Evolutionary conservation across 371 early-diverging fungal species (phyloP).

Genomic region (Mucor circinelloides): DNA sequence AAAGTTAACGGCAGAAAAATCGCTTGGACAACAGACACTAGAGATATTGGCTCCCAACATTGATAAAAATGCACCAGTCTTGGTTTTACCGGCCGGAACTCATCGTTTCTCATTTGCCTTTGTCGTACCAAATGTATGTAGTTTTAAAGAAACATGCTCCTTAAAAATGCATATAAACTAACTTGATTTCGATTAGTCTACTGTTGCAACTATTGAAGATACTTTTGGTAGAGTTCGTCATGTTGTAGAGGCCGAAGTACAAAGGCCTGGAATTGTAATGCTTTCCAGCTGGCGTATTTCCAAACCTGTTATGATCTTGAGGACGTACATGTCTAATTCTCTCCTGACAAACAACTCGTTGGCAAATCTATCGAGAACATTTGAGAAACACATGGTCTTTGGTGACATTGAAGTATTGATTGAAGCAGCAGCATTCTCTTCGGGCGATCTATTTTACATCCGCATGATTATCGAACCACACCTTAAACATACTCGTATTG

Average conservation of each 20-base stretch:
- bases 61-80: constrained; percentile 19
- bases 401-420: constrained; percentile 43
- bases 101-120: constrained; percentile 49
- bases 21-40: constrained; percentile 33
- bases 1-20: constrained; percentile 37
- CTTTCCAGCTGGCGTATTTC: constrained; percentile 32
- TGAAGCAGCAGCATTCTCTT: constrained; percentile 47
- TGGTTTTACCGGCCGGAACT: constrained; percentile 30
- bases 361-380: constrained; percentile 38
- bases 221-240: constrained; percentile 46
- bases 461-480: constrained; percentile 42
- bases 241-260: constrained; percentile 37
- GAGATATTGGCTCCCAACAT: constrained; percentile 26
- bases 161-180: not conserved
- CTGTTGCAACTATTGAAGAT: constrained; percentile 44
- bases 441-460: constrained; percentile 44
- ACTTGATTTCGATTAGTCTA: constrained; percentile 26
- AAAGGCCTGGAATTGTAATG: constrained; percentile 38
- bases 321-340: constrained; percentile 48
- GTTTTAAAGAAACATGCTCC: not conserved
- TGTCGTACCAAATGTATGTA: constrained; percentile 43
- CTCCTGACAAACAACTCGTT: constrained; percentile 43
- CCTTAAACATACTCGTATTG: constrained; percentile 37
- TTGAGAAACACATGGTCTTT: constrained; percentile 36
- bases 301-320: constrained; percentile 36